Base-by-base conservation (phyloP, 768 basidiomycete genomes). In the Punctularia strigosozonata region DNA sequence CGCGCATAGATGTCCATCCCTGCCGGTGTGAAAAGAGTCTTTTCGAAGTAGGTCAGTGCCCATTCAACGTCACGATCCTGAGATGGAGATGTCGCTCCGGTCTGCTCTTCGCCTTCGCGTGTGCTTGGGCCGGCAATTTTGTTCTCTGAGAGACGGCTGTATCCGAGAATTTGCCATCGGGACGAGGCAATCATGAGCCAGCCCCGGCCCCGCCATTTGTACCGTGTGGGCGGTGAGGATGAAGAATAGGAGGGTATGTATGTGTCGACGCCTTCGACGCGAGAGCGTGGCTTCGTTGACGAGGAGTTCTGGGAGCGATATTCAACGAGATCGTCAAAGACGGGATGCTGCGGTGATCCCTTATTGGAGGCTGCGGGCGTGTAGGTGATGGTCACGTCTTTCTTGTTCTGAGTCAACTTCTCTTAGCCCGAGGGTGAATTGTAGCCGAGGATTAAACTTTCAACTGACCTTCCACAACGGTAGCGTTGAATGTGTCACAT, bases 21-120 rank as follows among this genome's bases (percentile, higher is more conserved):
- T 15, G 63, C 60, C 5, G 65, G 63, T 1, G 65, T 66, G 55
- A 67, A 67, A 13, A 66, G 51, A 8, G 65, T 65, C 43, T 55
- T 58, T 24, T 62, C 62, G 50, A 67, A 66, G 50, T 54, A 65
- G 48, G 50, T 53, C 13, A 57, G 46, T 24, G 49, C 55, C 51
- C 51, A 57, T 14, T 43, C 49, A 6, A 37, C 35, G 14, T 20
- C 15, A 30, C 10, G 28, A 30, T 10, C 10, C 10, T 30, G 10
- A 15, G 28, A 10, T 30, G 28, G 10, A 30, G 10, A 10, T 30
- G 28, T 30, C n/a, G n/a, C n/a, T n/a, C n/a, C n/a, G n/a, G n/a
- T n/a, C n/a, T n/a, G n/a, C n/a, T n/a, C n/a, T n/a, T n/a, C 21
- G 39, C 35, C 7, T 31, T 37, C 15, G 41, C 19, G 33, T 17